Evolutionary conservation across 257 asterid genomes (phyloP), one percentile per base, ranked within the genome.

Genomic region (Solanum boliviense): DNA sequence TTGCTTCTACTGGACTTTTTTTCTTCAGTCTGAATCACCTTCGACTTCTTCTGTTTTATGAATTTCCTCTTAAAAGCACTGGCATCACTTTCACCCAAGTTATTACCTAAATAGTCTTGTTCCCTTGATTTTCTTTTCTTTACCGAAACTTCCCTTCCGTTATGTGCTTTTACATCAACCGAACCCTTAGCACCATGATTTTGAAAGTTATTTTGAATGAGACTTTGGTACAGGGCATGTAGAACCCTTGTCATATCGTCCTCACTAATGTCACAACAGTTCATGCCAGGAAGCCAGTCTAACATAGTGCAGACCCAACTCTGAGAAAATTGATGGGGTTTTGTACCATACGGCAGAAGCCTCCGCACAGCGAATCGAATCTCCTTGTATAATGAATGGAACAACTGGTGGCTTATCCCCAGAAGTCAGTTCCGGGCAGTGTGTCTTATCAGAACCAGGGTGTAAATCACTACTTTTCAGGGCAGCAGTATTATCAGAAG

Each of bases 281-380:
- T 96, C 97, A 94, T 91, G 85, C 98, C 98, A 89, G 99, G 96
- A 98, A 96, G 96, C 98, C 99, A 95, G 89, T 93, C 44, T 78
- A 89, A 93, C 99, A 96, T 93, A 91, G 93, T 90, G 93, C 99
- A 97, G 25, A 90, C n/a, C 99, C 98, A 96, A 84, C 91, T 91
- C 3, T 92, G 95, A 46, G 97, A 97, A 35, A 94, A 91, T 35
- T 93, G 89, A 36, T 92, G 91, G 41, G 93, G 85, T 89, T 67
- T 88, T 58, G 76, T 90, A 82, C 97, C 98, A 41, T 84, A 89
- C 13, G 97, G 98, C 68, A 96, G 88, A 90, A 94, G 96, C 76
- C 98, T 96, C 98, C 98, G 92, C 67, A 91, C 99, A 95, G 9
- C 73, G 27, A 32, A 96, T 98, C 98, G 97, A 95, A 25, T 93